Evolutionary conservation across 2,329 filamentous ascomycete genomes (phyloP).

Genomic region (Xenosphaeropsis pyriputrescens): DNA sequence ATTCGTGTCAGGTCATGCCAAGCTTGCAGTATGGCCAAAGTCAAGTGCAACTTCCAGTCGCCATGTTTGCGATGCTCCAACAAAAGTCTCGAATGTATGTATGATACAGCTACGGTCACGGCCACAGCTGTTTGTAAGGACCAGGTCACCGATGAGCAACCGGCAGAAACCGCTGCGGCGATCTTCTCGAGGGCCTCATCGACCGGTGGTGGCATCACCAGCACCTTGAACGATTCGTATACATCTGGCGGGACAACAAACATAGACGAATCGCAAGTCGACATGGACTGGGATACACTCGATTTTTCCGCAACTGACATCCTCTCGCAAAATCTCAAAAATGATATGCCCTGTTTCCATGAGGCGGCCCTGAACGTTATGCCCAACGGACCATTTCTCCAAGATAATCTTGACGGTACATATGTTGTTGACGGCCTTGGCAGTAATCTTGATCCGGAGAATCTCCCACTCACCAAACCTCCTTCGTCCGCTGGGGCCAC

Average conservation of each 20-base stretch:
- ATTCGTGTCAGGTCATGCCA: conserved; percentile 8
- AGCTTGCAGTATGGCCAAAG: conserved; percentile 10
- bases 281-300: not conserved
- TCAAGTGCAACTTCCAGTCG: conserved; percentile 11
- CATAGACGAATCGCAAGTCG: not conserved
- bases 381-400: too few species aligned
- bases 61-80: conserved; percentile 9
- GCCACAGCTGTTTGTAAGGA: too few species aligned
- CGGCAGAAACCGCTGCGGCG: conserved; percentile 28
- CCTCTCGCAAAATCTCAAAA: conserved; percentile 11
- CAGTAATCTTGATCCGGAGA: too few species aligned
- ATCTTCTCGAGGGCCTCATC: too few species aligned
- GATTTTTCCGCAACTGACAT: not conserved
- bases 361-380: not conserved
- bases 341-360: too few species aligned
- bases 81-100: conserved; percentile 10
- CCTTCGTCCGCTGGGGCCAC: too few species aligned
- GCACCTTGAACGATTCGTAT: too few species aligned
- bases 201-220: too few species aligned
- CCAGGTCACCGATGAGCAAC: not conserved
- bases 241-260: conserved; percentile 14
- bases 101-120: conserved; percentile 3
- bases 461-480: too few species aligned
- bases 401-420: too few species aligned
- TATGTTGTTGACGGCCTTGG: too few species aligned